These are phyloP conservation scores for Sporisorium graminicola DNA, from an alignment of 1,284 basidiomycete genomes.

Conservation along the genomic window DNA sequence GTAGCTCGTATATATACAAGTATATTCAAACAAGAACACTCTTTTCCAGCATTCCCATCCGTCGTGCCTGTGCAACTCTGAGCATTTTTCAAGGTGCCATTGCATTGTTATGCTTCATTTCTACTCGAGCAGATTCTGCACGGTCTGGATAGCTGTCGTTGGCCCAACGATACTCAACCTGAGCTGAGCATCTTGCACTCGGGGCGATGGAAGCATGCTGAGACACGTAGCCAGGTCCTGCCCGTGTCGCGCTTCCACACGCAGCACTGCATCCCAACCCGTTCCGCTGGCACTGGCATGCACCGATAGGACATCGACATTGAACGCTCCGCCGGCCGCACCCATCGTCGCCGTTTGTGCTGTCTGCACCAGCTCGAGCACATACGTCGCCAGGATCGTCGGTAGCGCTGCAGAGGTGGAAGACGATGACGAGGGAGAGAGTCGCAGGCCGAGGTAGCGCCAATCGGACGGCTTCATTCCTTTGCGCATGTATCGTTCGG, in stretches of 20 bases:
- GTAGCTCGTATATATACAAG: neutral
- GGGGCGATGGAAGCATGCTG: constrained; percentile 24
- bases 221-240: constrained; percentile 32
- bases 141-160: constrained; percentile 27
- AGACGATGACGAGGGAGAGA: constrained; percentile 11
- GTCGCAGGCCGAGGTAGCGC: constrained; percentile 31
- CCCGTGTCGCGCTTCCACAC: constrained; percentile 22
- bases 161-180: constrained; percentile 34
- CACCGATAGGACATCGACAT: constrained; percentile 52
- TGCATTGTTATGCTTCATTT: neutral
- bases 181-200: constrained; percentile 1
- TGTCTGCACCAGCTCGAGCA: constrained; percentile 27
- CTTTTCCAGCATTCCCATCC: neutral
- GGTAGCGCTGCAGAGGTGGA: neutral
- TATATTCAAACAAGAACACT: neutral
- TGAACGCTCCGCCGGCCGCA: constrained; percentile 40
- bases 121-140: constrained; percentile 19
- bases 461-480: constrained; percentile 37
- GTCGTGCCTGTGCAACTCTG: neutral
- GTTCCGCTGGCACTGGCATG: neutral
- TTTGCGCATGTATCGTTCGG: constrained; percentile 29
- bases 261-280: constrained; percentile 26
- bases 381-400: constrained; percentile 14
- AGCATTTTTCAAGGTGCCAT: neutral
- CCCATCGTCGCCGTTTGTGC: constrained; percentile 46